phyloP scores from a whole-genome alignment of 306 rosid species.

The Mucuna pruriens region DNA sequence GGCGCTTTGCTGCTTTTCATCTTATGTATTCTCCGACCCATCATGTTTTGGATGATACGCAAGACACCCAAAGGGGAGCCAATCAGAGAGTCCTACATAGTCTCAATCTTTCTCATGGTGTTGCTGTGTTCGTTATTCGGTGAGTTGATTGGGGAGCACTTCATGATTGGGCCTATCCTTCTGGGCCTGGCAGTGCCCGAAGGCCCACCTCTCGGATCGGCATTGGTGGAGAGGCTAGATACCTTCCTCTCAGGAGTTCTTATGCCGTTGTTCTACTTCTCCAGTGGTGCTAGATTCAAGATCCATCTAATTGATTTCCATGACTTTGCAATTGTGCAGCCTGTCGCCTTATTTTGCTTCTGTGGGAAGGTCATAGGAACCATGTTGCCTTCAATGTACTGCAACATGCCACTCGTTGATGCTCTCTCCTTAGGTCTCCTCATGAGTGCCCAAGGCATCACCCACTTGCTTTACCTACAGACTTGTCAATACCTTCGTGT shows the following conservation, averaged over 20 bases:
- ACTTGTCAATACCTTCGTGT: constrained; percentile 33
- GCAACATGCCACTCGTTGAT: constrained; percentile 34
- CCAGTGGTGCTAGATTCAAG: constrained; percentile 28
- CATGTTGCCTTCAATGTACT: constrained; percentile 60
- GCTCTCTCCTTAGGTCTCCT: constrained; percentile 55
- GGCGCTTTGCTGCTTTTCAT: constrained; percentile 24
- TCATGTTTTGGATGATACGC: constrained; percentile 35
- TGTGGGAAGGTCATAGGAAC: constrained; percentile 56
- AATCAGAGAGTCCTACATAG: not conserved
- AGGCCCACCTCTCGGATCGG: constrained; percentile 67
- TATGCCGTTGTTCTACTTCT: constrained; percentile 56
- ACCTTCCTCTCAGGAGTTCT: constrained; percentile 32
- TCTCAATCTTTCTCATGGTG: constrained; percentile 48
- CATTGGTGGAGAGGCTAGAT: constrained; percentile 60
- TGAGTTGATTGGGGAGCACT: constrained; percentile 57
- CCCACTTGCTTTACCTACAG: constrained; percentile 50
- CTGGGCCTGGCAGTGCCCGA: constrained; percentile 67
- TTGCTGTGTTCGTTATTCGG: constrained; percentile 40
- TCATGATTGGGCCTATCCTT: constrained; percentile 53
- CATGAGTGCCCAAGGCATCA: constrained; percentile 62
- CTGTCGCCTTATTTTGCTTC: constrained; percentile 42
- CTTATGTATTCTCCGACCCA: constrained; percentile 6
- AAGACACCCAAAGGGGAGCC: not conserved
- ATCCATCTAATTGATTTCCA: not conserved
- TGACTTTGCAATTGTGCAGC: constrained; percentile 15